Evolutionary conservation across 225 moss, liverwort and hornwort species (phyloP).

Genomic region (Marchantia paleacea): DNA sequence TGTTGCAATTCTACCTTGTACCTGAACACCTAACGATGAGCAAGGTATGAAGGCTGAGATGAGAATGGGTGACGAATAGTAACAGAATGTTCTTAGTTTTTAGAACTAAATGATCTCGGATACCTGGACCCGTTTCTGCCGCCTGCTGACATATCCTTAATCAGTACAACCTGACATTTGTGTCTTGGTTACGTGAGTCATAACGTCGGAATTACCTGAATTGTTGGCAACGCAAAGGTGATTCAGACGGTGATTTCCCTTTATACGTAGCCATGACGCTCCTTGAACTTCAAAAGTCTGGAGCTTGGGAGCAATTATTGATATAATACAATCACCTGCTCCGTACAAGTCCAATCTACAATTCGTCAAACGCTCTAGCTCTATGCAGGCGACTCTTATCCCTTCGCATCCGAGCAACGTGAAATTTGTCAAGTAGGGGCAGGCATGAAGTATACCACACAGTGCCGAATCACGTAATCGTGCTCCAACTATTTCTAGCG

Average conservation of each 20-base stretch:
- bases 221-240: slow-evolving; percentile 53
- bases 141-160: no score
- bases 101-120: no score
- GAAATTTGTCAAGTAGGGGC: slow-evolving; percentile 47
- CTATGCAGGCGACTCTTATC: slow-evolving; percentile 46
- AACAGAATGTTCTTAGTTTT: no score
- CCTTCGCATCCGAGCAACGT: slow-evolving; percentile 51
- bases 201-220: slow-evolving; percentile 24
- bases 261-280: slow-evolving; percentile 51
- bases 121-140: no score
- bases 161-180: no score
- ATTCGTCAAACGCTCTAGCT: slow-evolving; percentile 42
- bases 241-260: slow-evolving; percentile 40
- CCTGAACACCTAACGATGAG: no score
- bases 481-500: slow-evolving; percentile 49
- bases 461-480: slow-evolving; percentile 47
- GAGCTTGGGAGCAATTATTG: slow-evolving; percentile 41
- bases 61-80: no score
- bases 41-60: no score
- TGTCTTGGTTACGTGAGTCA: no score
- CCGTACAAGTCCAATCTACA: slow-evolving; percentile 50
- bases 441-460: slow-evolving; percentile 49
- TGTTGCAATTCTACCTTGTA: no score
- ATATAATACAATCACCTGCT: slow-evolving; percentile 47
- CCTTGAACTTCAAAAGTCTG: slow-evolving; percentile 49